phyloP scores from a whole-genome alignment of 805 yeast species.

The Wilhelminamyces savonicus region DNA sequence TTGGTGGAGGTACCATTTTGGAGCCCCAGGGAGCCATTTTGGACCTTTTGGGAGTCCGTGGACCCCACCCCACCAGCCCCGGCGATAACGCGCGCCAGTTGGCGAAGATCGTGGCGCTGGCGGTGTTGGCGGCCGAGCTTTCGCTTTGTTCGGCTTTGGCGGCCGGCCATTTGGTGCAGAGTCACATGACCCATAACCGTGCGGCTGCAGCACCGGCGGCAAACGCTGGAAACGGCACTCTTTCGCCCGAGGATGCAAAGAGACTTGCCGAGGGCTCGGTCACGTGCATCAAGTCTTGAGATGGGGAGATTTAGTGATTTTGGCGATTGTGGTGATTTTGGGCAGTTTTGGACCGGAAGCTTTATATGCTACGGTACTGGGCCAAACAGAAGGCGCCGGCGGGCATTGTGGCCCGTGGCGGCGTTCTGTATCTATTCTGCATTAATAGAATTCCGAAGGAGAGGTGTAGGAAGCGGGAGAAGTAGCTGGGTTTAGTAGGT shows the following conservation, averaged over 20 bases:
- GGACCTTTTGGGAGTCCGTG: conserved; percentile 88
- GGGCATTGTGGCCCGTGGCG: neutral
- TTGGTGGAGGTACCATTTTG: conserved; percentile 97
- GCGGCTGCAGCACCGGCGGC: conserved; percentile 38
- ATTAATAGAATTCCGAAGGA: conserved; percentile 2
- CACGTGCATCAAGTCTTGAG: conserved; percentile 61
- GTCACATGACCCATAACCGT: conserved; percentile 96
- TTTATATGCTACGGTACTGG: neutral
- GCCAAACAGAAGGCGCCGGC: neutral
- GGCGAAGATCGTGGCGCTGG: conserved; percentile 88
- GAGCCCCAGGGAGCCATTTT: conserved; percentile 97
- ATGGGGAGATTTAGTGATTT: neutral
- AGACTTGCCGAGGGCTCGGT: conserved; percentile 68
- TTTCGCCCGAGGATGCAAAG: conserved; percentile 22
- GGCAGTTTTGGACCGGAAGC: neutral
- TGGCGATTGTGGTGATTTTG: neutral
- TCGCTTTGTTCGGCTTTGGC: conserved; percentile 95
- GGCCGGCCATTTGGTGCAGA: conserved; percentile 96
- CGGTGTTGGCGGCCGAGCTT: conserved; percentile 93
- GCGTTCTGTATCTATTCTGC: conserved; percentile 2
- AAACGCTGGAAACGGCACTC: conserved; percentile 12
- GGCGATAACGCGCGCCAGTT: conserved; percentile 93
- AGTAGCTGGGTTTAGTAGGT: too few species aligned
- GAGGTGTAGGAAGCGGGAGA: neutral
- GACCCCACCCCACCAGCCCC: conserved; percentile 90